Conservation (phyloP, 2,329 filamentous ascomycete species). For the Aspergillus melleus region DNA sequence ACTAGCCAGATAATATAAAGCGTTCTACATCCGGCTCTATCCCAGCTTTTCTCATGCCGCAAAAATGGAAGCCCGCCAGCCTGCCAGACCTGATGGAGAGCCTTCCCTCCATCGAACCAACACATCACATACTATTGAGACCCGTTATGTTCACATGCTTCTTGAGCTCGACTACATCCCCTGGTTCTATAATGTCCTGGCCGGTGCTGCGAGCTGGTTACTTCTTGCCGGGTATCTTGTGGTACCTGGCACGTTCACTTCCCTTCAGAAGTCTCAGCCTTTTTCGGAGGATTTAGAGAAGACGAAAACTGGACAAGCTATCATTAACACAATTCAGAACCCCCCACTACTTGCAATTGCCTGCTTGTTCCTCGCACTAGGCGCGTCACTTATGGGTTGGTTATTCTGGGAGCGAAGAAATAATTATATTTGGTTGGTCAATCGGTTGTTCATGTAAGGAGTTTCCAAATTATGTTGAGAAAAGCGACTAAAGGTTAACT, state of each 20-base stretch:
- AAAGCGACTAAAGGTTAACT: slow-evolving; percentile 7
- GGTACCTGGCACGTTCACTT: slow-evolving; percentile 54
- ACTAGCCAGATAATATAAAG: background rate
- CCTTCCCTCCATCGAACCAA: background rate
- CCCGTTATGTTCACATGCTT: slow-evolving; percentile 48
- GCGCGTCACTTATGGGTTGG: slow-evolving; percentile 43
- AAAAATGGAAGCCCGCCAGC: background rate
- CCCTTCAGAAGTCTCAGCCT: slow-evolving; percentile 36
- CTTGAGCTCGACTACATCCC: slow-evolving; percentile 44
- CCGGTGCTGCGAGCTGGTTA: slow-evolving; percentile 49
- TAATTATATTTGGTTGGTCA: slow-evolving; percentile 58
- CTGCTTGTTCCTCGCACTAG: slow-evolving; percentile 45
- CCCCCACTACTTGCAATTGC: slow-evolving; percentile 47
- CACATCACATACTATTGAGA: background rate
- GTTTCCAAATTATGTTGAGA: slow-evolving; percentile 1
- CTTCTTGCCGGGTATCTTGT: slow-evolving; percentile 56
- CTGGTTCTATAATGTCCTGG: slow-evolving; percentile 49
- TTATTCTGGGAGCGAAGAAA: slow-evolving; percentile 46
- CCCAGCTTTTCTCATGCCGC: background rate
- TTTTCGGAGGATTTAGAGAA: slow-evolving; percentile 26
- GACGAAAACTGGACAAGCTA: background rate
- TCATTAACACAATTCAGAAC: slow-evolving; percentile 36
- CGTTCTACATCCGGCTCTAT: background rate
- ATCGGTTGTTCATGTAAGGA: slow-evolving; percentile 50
- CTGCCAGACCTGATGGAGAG: background rate